Conservation (phyloP, 495 filamentous ascomycete genomes). For the Penicillium canescens region DNA sequence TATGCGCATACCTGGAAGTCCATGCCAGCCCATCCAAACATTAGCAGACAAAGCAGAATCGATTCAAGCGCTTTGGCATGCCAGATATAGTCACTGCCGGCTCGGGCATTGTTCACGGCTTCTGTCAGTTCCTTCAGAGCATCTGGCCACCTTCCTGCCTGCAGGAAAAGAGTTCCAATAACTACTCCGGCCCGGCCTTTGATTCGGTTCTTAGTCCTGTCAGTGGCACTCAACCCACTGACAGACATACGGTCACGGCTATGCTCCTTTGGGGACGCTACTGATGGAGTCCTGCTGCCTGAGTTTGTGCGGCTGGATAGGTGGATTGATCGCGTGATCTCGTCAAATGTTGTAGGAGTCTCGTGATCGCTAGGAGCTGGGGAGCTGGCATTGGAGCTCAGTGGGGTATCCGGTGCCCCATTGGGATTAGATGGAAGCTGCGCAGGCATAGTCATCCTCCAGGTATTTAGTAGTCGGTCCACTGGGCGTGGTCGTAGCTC, state of each 20-base stretch:
- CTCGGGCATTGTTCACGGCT: conserved; percentile 72
- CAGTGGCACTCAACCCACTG: conserved; percentile 79
- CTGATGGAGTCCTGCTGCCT: conserved; percentile 32
- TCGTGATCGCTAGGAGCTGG: conserved; percentile 50
- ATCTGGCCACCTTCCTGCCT: conserved; percentile 86
- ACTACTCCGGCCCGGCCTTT: conserved; percentile 79
- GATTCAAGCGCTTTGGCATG: conserved; percentile 93
- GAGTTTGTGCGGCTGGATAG: conserved; percentile 40
- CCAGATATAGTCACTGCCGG: conserved; percentile 89
- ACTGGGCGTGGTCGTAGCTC: conserved; percentile 47
- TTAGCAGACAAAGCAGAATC: conserved; percentile 75
- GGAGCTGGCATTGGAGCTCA: conserved; percentile 43
- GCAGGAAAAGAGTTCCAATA: conserved; percentile 82
- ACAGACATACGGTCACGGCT: conserved; percentile 81
- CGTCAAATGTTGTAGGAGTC: conserved; percentile 72
- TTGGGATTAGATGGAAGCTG: conserved; percentile 55
- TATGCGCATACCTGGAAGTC: conserved; percentile 72
- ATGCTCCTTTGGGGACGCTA: conserved; percentile 43
- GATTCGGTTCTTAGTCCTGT: conserved; percentile 78
- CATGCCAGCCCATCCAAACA: conserved; percentile 81
- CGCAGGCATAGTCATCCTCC: conserved; percentile 80
- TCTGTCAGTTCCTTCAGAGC: conserved; percentile 85
- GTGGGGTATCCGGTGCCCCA: conserved; percentile 52
- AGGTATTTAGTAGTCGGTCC: conserved; percentile 39
- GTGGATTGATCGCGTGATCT: conserved; percentile 57